Evolutionary conservation across 108 stramenopile genomes (phyloP).

Genomic region (Cylindrotheca closterium): DNA sequence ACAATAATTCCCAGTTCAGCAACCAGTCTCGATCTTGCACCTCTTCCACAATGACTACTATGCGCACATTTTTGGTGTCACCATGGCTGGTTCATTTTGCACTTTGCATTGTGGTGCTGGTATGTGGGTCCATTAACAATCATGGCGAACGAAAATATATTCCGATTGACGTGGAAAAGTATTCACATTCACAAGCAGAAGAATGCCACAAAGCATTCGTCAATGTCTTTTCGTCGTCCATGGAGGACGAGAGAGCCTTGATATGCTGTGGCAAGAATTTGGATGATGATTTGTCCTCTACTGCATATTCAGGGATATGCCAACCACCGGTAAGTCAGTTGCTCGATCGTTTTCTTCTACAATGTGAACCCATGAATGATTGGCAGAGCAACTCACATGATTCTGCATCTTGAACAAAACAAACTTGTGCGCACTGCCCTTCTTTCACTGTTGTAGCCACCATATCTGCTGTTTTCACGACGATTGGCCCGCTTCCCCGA

Average conservation of each 20-base stretch:
- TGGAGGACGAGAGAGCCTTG: slow-evolving; percentile 40
- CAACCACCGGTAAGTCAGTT: slow-evolving; percentile 21
- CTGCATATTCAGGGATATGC: slow-evolving; percentile 30
- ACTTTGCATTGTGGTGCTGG: neutral
- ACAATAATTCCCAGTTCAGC: too few species aligned
- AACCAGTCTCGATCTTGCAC: too few species aligned
- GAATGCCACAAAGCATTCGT: slow-evolving; percentile 62
- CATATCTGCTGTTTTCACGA: slow-evolving; percentile 46
- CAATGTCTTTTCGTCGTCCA: slow-evolving; percentile 57
- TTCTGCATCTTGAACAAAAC: slow-evolving; percentile 3
- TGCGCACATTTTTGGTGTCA: neutral
- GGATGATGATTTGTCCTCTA: slow-evolving; percentile 13
- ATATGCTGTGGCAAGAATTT: slow-evolving; percentile 46
- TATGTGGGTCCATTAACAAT: neutral
- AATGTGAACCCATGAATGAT: neutral
- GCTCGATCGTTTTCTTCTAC: too few species aligned
- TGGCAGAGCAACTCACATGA: slow-evolving; percentile 1
- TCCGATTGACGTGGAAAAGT: slow-evolving; percentile 37
- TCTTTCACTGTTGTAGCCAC: slow-evolving; percentile 8
- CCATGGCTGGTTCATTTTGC: slow-evolving; percentile 1
- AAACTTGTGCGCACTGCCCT: neutral
- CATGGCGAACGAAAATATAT: slow-evolving; percentile 50
- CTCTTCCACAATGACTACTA: neutral
- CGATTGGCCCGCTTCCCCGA: slow-evolving; percentile 65
- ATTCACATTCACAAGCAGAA: neutral